Evolutionary conservation across 768 basidiomycete genomes (phyloP).

Genomic region (Bullera alba): DNA sequence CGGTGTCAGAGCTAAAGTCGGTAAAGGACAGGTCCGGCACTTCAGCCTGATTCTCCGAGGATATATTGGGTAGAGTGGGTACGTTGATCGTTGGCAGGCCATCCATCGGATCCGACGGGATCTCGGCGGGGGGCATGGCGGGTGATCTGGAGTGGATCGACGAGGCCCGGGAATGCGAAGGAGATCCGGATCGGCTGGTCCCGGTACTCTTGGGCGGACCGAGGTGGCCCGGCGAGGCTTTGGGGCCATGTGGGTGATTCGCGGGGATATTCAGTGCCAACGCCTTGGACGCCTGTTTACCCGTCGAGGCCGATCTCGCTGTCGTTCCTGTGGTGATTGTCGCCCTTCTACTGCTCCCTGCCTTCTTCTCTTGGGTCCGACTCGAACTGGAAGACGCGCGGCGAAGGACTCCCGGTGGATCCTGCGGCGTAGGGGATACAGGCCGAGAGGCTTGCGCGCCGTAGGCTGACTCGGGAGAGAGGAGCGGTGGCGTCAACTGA

Average conservation of each 20-base stretch:
- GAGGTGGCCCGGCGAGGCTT: constrained; percentile 13
- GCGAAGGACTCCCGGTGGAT: no score
- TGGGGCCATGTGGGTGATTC: constrained; percentile 23
- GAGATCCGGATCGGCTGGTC: constrained; percentile 10
- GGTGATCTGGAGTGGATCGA: not conserved
- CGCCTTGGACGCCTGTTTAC: constrained; percentile 27
- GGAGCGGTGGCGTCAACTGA: not conserved
- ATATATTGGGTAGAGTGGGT: no score
- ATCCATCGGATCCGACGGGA: not conserved
- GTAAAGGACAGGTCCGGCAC: not conserved
- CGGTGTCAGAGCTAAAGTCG: constrained; percentile 1
- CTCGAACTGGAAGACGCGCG: no score
- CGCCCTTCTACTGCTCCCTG: constrained; percentile 14
- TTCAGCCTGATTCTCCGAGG: no score
- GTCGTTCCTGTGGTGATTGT: constrained; percentile 13
- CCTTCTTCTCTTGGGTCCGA: no score
- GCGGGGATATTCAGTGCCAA: constrained; percentile 16
- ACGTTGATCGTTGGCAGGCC: not conserved
- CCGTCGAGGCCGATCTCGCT: constrained; percentile 20
- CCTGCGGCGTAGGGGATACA: no score
- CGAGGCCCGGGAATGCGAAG: constrained; percentile 18
- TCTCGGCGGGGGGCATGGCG: no score
- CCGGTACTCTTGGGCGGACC: not conserved
- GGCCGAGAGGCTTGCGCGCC: no score
- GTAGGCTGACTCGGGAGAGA: not conserved